Base-by-base conservation (phyloP, 768 basidiomycete genomes). In the Lentinus tigrinus region DNA sequence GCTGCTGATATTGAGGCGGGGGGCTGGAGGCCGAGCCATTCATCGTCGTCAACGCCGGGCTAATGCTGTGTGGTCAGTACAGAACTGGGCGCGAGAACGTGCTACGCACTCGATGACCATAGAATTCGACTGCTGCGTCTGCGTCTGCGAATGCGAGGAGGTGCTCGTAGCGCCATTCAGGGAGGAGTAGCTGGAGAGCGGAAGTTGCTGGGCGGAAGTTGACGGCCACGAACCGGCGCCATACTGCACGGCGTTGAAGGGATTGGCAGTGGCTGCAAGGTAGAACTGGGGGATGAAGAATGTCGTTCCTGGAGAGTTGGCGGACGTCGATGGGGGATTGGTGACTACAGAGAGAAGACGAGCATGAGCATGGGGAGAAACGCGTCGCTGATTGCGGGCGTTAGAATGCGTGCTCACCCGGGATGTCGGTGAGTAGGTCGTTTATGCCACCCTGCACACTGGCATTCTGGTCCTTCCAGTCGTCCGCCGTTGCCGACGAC, bases 131-230 rank as follows among this genome's bases (percentile, higher is more conserved):
- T 67, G 60, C 37, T 75, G 71, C 54, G 69, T 67, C 39, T 69
- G 71, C 49, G 60, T 47, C 14, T 56, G 62, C 27, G 73, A 72
- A n/a, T 67, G 68, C 11, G 74, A 68, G 6, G 70, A 51, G 27
- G 79, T 72, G 1, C 75, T 81, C 11, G 87, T 88, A n/a, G 89
- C 87, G 16, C 87, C 88, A 69, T 91, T 89, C 47, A 91, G 72
- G 46, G 84, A 83, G n/a, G 90, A 91, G 60, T 90, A 91, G 58
- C 74, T 84, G 14, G 89, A 90, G 27, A 91, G 69, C 0, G 89
- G 89, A 1, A 90, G 52, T 9, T 71, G 66, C 1, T 74, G 69
- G 8, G 76, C 66, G 19, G 70, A 65, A 1, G 78, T 63, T n/a
- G 52, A 54, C 13, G 58, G 53, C 84, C 84, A 87, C 8, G 76